Percentiles rank a stretch among this genome's conserved stretches.
Conservation (phyloP, 2,329 filamentous ascomycete species). For the Diplodia scrobiculata region DNA sequence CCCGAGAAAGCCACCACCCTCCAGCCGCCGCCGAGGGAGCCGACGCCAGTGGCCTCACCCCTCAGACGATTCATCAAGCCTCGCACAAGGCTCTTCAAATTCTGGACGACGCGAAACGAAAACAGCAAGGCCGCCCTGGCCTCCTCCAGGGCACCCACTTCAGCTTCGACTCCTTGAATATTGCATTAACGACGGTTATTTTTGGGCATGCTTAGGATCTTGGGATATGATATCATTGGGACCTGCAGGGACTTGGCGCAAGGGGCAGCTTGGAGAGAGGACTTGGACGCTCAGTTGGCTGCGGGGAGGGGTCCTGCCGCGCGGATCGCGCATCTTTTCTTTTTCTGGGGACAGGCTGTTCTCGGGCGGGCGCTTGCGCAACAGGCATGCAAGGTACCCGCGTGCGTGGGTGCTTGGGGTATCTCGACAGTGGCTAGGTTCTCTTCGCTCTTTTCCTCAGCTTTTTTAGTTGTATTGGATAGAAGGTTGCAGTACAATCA, state of each 20-base stretch:
- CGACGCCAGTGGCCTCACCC: not conserved
- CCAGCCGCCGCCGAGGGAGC: not conserved
- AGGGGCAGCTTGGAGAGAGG: conserved; percentile 2
- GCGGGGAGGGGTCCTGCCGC: conserved; percentile 10
- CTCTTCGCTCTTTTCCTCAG: conserved; percentile 10
- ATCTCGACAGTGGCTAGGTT: not conserved
- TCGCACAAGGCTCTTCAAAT: conserved; percentile 44
- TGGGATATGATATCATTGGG: conserved; percentile 28
- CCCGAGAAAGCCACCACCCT: not conserved
- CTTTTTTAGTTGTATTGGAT: conserved; percentile 20
- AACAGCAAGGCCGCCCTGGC: conserved; percentile 17
- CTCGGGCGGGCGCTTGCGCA: conserved; percentile 10
- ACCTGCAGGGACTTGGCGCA: conserved; percentile 1
- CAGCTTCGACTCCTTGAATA: conserved; percentile 13
- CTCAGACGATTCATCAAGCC: conserved; percentile 34
- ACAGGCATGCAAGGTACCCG: conserved; percentile 28
- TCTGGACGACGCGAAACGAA: conserved; percentile 37
- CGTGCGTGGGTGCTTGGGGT: not conserved
- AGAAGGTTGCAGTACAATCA: conserved; percentile 17
- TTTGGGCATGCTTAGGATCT: not conserved
- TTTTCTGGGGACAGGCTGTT: conserved; percentile 8
- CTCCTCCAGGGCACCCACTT: conserved; percentile 19
- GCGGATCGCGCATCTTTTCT: conserved; percentile 11
- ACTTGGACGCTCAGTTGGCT: conserved; percentile 24
- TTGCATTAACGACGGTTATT: conserved; percentile 17